These are phyloP conservation scores for Podaxis rugospora DNA, from an alignment of 768 basidiomycete genomes.

Conservation along the genomic window DNA sequence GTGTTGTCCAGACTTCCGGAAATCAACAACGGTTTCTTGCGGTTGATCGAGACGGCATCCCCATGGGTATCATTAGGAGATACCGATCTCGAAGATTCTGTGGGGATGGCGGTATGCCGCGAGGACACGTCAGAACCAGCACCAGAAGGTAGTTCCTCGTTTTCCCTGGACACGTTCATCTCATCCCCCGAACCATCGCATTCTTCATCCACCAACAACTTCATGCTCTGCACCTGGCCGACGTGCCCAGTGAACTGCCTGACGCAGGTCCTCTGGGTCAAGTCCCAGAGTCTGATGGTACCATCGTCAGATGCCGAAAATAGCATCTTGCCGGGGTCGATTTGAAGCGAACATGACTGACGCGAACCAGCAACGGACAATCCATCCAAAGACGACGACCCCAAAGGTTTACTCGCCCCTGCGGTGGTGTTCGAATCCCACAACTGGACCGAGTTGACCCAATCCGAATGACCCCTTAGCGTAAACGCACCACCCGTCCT, in stretches of 20 bases:
- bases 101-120: neutral
- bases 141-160: slow-evolving; percentile 15
- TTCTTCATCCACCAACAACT: slow-evolving; percentile 60
- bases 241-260: slow-evolving; percentile 86
- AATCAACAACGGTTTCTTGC: slow-evolving; percentile 70
- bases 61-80: neutral
- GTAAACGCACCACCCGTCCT: slow-evolving; percentile 89
- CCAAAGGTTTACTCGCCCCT: slow-evolving; percentile 23
- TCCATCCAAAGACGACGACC: slow-evolving; percentile 32
- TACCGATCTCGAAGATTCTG: neutral
- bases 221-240: slow-evolving; percentile 91
- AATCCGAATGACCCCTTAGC: slow-evolving; percentile 87
- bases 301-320: slow-evolving; percentile 97
- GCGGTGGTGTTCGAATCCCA: slow-evolving; percentile 65
- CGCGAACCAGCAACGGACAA: slow-evolving; percentile 22
- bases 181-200: slow-evolving; percentile 28
- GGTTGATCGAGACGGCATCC: slow-evolving; percentile 14
- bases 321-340: slow-evolving; percentile 87
- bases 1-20: slow-evolving; percentile 94
- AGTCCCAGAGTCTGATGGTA: slow-evolving; percentile 92
- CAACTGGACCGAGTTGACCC: slow-evolving; percentile 93
- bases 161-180: slow-evolving; percentile 12
- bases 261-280: slow-evolving; percentile 73
- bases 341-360: slow-evolving; percentile 37
- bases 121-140: slow-evolving; percentile 10